Percentiles rank a stretch among this genome's conserved stretches.
Conservation (phyloP, 345 rosid genomes). For the Eutrema yunnanense region DNA sequence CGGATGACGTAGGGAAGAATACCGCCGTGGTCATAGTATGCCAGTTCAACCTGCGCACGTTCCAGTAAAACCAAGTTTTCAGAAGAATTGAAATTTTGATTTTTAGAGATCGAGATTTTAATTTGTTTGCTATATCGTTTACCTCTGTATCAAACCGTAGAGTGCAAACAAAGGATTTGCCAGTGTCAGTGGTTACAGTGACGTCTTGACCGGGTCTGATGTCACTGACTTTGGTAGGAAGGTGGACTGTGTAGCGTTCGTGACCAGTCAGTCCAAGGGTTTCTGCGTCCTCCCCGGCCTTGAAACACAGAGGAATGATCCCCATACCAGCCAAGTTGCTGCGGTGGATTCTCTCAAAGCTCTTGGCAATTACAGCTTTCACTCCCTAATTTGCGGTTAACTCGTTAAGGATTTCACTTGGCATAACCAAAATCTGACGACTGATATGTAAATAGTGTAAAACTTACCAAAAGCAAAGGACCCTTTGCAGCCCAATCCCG, state of each 20-base stretch:
- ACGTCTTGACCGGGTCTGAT: constrained; percentile 83
- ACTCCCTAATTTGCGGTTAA: constrained; percentile 37
- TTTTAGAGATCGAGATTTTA: not conserved
- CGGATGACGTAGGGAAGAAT: constrained; percentile 64
- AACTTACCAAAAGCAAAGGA: constrained; percentile 61
- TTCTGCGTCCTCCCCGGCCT: constrained; percentile 54
- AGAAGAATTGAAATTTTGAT: not conserved
- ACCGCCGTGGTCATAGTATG: constrained; percentile 74
- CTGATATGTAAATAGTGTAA: not conserved
- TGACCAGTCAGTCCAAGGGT: constrained; percentile 53
- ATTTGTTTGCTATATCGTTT: constrained; percentile 4
- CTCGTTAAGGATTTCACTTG: not conserved
- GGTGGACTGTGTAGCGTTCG: constrained; percentile 54
- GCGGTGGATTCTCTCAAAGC: constrained; percentile 66
- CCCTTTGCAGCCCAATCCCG: constrained; percentile 97
- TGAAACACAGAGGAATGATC: constrained; percentile 55
- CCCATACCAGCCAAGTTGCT: constrained; percentile 68
- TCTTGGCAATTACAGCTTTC: constrained; percentile 62
- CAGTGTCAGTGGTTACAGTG: constrained; percentile 52
- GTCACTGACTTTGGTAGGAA: constrained; percentile 51
- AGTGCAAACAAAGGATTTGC: constrained; percentile 68
- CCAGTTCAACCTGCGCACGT: constrained; percentile 59
- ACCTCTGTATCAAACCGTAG: constrained; percentile 81
- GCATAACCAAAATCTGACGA: not conserved
- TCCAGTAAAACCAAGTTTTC: constrained; percentile 1